A percentile compares a stretch with the other conserved stretches of the same genome.
These are phyloP conservation scores for Stephanodiscus minutulus DNA, from an alignment of 108 stramenopile species.

Conservation along the genomic window DNA sequence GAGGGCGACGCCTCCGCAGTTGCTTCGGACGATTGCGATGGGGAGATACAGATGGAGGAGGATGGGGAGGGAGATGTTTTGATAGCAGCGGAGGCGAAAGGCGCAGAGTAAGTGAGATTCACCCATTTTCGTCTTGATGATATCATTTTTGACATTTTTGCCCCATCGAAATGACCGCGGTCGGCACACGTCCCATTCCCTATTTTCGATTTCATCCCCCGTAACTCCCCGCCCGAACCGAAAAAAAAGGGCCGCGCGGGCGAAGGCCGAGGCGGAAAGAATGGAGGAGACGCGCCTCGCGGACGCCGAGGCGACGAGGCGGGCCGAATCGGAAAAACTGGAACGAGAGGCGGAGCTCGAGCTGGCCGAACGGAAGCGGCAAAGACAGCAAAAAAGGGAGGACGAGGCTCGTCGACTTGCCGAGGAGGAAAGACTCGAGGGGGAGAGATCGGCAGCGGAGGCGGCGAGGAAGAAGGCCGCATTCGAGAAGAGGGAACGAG, in stretches of 20 bases:
- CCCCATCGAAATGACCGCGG: too few relatives aligned
- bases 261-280: constrained; percentile 6
- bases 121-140: too few relatives aligned
- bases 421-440: constrained; percentile 3
- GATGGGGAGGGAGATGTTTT: background rate
- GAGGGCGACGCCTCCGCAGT: background rate
- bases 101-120: background rate
- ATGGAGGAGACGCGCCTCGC: constrained; percentile 15
- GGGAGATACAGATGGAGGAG: background rate
- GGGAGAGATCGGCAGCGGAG: background rate
- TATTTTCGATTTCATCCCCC: too few relatives aligned
- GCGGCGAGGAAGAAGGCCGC: background rate
- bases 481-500: background rate
- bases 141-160: too few relatives aligned
- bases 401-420: background rate
- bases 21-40: background rate
- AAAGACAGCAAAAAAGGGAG: constrained; percentile 1
- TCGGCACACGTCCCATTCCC: too few relatives aligned
- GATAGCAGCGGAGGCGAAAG: background rate
- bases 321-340: constrained; percentile 1
- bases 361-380: background rate
- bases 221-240: too few relatives aligned
- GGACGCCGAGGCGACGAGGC: background rate
- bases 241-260: background rate
- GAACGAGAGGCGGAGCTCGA: constrained; percentile 1